Evolutionary conservation across 1,284 basidiomycete species (phyloP).

Genomic region (Naganishia liquefaciens): DNA sequence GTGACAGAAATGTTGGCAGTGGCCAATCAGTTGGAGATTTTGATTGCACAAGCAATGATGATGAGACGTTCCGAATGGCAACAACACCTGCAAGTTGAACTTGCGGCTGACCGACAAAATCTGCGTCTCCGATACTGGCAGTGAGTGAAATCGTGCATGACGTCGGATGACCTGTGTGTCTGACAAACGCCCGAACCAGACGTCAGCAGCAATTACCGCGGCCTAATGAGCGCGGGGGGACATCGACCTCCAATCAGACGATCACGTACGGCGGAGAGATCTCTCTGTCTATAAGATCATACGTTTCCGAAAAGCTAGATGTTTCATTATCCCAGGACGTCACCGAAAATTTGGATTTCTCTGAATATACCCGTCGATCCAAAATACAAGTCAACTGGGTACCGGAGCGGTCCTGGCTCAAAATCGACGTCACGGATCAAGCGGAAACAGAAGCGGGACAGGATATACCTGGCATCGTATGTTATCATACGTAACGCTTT

Average conservation of each 20-base stretch:
- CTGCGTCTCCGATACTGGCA: conserved; percentile 23
- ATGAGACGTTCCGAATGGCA: conserved; percentile 28
- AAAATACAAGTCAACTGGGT: conserved; percentile 22
- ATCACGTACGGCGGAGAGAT: conserved; percentile 23
- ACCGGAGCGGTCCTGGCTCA: conserved; percentile 26
- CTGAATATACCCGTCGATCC: not conserved
- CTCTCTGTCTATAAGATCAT: conserved; percentile 13
- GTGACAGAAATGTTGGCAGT: conserved; percentile 18
- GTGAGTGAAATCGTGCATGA: not conserved
- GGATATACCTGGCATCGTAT: conserved; percentile 18
- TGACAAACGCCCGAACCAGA: not conserved
- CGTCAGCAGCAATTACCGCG: not conserved
- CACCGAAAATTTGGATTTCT: not conserved
- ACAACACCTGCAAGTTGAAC: conserved; percentile 26
- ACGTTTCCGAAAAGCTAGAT: not conserved
- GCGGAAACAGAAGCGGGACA: not conserved
- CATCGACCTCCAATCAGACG: not conserved
- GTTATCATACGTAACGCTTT: not conserved
- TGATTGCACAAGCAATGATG: conserved; percentile 25
- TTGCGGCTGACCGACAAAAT: conserved; percentile 17
- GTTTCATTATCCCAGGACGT: not conserved
- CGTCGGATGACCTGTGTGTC: too few relatives aligned
- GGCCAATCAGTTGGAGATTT: conserved; percentile 27
- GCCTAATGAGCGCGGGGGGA: not conserved
- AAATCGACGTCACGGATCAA: conserved; percentile 11